Base-by-base conservation (phyloP, 1,284 basidiomycete genomes). In the Garcileccinum viscosum region DNA sequence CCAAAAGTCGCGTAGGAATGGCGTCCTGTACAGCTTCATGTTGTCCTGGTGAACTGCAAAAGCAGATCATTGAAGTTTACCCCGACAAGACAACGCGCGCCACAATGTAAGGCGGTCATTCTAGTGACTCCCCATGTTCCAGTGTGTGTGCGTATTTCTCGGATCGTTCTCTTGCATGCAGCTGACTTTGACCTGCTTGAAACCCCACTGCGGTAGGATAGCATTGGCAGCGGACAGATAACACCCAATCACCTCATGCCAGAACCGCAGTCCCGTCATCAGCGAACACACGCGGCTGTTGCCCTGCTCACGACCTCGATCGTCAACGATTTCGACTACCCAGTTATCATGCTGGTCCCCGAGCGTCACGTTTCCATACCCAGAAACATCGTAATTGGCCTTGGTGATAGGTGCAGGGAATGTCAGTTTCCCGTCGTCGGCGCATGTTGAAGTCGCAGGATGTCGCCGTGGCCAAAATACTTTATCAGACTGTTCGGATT, bases 121-220 rank as follows among this genome's bases (percentile, higher is more conserved):
- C 93, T 93, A 95, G 82, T 99, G 97, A 76, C 91, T 94, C 81
- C 99, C 97, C 66, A 99, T 93, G 80, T 99, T 99, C 97, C 98
- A 99, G 80, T 96, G 95, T 1, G 97, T 98, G 82, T 97, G 95
- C 27, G 88, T 80, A 80, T 99, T 95, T 40, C 84, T 86, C 1
- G 90, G 90, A 76, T 95, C 90, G 80, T 97, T 94, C 78, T 95
- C 92, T 82, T 95, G 96, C 70, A 92, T 91, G 81, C 98, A 99
- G 72, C 91, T 93, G 60, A 98, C 97, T 81, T 99, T 98, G 69
- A 98, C 88, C 84, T 99, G 97, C 84, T 99, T 99, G 89, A 98
- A 99, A 27, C 97, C 97, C 97, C 97, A 99, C 81, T 98, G 95
- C 3, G 97, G 97, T 44, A 99, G 83, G 59, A 95, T 87, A 1